Conservation (phyloP, 208 protist species). For the Herpetomonas tarakana region DNA sequence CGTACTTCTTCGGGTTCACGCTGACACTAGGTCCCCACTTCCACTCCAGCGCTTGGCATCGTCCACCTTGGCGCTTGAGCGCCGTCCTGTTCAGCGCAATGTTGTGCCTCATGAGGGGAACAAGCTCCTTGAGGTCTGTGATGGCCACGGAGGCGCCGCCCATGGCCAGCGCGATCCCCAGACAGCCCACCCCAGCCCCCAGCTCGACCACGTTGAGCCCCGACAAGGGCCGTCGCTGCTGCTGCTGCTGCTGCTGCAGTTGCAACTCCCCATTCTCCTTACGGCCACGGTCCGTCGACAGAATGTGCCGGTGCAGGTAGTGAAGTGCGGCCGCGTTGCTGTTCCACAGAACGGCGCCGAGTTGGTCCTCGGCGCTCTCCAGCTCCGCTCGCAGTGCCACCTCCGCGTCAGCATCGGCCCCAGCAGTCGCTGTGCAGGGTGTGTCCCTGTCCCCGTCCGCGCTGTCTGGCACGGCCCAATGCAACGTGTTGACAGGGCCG, state of each 20-base stretch:
- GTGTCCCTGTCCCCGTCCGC: not conserved
- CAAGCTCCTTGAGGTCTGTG: slow-evolving; percentile 83
- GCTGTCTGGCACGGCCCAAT: slow-evolving; percentile 66
- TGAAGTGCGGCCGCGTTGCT: slow-evolving; percentile 71
- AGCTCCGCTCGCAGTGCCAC: slow-evolving; percentile 38
- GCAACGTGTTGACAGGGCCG: slow-evolving; percentile 65
- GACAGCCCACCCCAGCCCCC: slow-evolving; percentile 79
- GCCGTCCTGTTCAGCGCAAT: slow-evolving; percentile 41
- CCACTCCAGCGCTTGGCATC: slow-evolving; percentile 66
- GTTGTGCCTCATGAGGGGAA: slow-evolving; percentile 83
- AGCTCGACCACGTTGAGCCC: slow-evolving; percentile 59
- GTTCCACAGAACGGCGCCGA: slow-evolving; percentile 89
- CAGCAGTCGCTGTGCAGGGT: too few species aligned
- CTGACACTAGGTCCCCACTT: slow-evolving; percentile 63
- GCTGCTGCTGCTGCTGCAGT: not conserved
- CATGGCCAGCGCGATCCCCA: slow-evolving; percentile 89
- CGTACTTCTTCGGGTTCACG: slow-evolving; percentile 26
- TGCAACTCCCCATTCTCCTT: not conserved
- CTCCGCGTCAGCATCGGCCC: slow-evolving; percentile 12
- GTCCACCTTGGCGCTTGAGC: slow-evolving; percentile 32
- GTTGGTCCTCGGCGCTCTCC: slow-evolving; percentile 78
- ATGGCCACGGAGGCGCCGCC: slow-evolving; percentile 59
- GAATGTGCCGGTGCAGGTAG: slow-evolving; percentile 67
- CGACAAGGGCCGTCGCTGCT: not conserved
- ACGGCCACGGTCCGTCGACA: not conserved